Percentiles rank a stretch among this genome's conserved stretches.
These are phyloP conservation scores for Berkeleyomyces basicola DNA, from an alignment of 2,329 filamentous ascomycete genomes.

Conservation along the genomic window DNA sequence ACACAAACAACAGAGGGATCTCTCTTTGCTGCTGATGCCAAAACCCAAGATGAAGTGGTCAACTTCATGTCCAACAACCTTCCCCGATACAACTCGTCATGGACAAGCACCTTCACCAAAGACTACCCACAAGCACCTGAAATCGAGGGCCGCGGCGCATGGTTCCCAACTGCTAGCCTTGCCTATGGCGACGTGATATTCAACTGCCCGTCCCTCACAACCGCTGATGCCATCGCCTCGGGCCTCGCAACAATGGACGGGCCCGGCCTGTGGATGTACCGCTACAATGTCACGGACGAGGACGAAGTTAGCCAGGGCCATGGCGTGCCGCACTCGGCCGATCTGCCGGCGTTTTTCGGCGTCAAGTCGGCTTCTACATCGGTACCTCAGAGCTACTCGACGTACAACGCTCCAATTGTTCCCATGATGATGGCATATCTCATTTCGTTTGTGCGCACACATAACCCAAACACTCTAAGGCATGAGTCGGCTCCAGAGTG, in stretches of 20 bases:
- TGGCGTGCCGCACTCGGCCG: constrained; percentile 33
- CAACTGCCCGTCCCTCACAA: constrained; percentile 26
- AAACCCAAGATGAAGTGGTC: constrained; percentile 21
- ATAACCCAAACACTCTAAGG: constrained; percentile 28
- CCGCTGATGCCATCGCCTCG: constrained; percentile 19
- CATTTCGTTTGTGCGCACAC: constrained; percentile 29
- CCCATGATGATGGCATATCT: constrained; percentile 33
- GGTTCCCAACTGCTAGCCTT: constrained; percentile 27
- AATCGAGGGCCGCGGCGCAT: constrained; percentile 25
- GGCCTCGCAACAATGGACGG: constrained; percentile 13
- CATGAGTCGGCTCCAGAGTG: constrained; percentile 24
- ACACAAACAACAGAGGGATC: constrained; percentile 26
- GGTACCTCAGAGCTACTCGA: constrained; percentile 24
- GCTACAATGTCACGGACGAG: constrained; percentile 31
- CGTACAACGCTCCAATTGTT: constrained; percentile 29
- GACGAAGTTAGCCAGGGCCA: constrained; percentile 22
- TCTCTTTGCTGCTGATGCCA: constrained; percentile 26
- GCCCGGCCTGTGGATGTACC: constrained; percentile 28
- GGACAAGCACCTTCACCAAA: constrained; percentile 22
- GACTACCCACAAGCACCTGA: constrained; percentile 24
- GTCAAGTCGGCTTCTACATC: constrained; percentile 19
- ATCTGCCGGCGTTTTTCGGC: constrained; percentile 33
- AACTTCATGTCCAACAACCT: constrained; percentile 32
- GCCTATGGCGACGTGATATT: constrained; percentile 32
- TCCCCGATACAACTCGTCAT: constrained; percentile 24